phyloP scores from a whole-genome alignment of 495 filamentous ascomycete species.

The Neohortaea acidophila region DNA sequence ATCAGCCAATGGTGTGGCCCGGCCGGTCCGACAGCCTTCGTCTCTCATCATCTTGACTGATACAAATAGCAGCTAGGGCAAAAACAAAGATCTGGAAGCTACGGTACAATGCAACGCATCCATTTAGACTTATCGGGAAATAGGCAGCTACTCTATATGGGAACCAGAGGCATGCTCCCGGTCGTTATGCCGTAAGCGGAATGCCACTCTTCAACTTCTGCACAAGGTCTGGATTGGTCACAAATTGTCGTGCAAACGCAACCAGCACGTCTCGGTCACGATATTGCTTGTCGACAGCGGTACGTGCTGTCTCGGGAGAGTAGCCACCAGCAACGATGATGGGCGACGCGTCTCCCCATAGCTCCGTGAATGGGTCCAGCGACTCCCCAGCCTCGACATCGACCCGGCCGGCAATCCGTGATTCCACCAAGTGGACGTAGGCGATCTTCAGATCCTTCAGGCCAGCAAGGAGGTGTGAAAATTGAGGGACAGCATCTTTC shows the following conservation, averaged over 20 bases:
- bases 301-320: conserved; percentile 30
- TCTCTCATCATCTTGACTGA: too few relatives aligned
- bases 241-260: conserved; percentile 50
- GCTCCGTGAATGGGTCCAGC: conserved; percentile 38
- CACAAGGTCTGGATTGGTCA: conserved; percentile 56
- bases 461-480: conserved; percentile 39
- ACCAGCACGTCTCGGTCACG: conserved; percentile 33
- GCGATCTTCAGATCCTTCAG: conserved; percentile 43
- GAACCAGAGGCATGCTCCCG: too few relatives aligned
- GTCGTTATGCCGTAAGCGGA: neutral
- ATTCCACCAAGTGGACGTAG: conserved; percentile 51
- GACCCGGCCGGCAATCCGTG: conserved; percentile 33
- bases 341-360: conserved; percentile 36
- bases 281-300: conserved; percentile 40
- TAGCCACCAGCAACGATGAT: conserved; percentile 51
- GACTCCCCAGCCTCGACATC: conserved; percentile 31
- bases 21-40: too few relatives aligned
- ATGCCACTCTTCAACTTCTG: conserved; percentile 46
- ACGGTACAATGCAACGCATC: too few relatives aligned
- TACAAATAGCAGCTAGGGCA: too few relatives aligned
- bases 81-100: too few relatives aligned
- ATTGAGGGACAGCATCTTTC: conserved; percentile 47
- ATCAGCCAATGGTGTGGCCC: too few relatives aligned
- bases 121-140: too few relatives aligned
- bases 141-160: too few relatives aligned